phyloP scores from a whole-genome alignment of 225 moss, liverwort and hornwort genomes.

The Bryoerythrophyllum caledonicum region DNA sequence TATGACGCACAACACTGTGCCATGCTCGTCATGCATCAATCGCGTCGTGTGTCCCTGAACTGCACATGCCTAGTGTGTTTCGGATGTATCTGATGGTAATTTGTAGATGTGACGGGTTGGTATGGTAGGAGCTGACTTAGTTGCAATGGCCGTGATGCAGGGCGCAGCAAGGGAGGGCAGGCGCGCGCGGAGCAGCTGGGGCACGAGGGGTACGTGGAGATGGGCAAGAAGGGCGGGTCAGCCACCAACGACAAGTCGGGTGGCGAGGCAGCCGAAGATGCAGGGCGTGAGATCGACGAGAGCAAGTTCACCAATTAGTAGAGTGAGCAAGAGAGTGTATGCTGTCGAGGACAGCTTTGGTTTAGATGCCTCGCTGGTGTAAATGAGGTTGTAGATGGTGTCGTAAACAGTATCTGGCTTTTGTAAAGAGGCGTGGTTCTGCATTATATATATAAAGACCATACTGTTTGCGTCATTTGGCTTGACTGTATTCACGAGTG shows the following conservation, averaged over 20 bases:
- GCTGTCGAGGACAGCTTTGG: too few relatives aligned
- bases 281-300: slow-evolving; percentile 20
- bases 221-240: slow-evolving; percentile 56
- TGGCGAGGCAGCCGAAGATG: slow-evolving; percentile 36
- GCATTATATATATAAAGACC: too few relatives aligned
- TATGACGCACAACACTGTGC: background rate
- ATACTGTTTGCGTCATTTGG: too few relatives aligned
- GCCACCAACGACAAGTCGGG: slow-evolving; percentile 34
- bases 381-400: too few relatives aligned
- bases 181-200: slow-evolving; percentile 53
- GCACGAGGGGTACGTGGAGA: slow-evolving; percentile 55
- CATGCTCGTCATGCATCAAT: background rate
- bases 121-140: background rate
- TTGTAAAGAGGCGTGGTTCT: too few relatives aligned
- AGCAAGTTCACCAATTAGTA: slow-evolving; percentile 22
- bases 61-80: too few relatives aligned
- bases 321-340: too few relatives aligned
- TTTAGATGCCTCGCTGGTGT: too few relatives aligned
- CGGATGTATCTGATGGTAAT: background rate
- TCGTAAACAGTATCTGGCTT: too few relatives aligned
- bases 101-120: background rate
- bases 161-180: slow-evolving; percentile 50
- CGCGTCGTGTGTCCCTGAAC: too few relatives aligned
- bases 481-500: background rate
- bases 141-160: slow-evolving; percentile 2